A percentile compares a stretch with the other conserved stretches of the same genome.
These are phyloP conservation scores for Fusarium sarcochroum DNA, from an alignment of 2,329 filamentous ascomycete species.

Conservation along the genomic window DNA sequence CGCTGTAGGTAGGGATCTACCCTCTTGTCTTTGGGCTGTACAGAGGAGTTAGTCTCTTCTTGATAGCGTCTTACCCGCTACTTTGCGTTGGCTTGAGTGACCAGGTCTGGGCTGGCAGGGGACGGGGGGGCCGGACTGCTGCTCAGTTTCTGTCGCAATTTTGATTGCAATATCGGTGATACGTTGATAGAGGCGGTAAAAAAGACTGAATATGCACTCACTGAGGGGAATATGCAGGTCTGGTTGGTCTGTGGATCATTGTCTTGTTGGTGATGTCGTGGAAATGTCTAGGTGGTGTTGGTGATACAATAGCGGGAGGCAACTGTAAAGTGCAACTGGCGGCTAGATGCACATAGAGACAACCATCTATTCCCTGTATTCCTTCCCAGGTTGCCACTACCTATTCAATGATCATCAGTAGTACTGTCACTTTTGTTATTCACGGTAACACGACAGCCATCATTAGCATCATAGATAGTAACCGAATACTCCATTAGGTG, in stretches of 20 bases:
- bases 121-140: neutral
- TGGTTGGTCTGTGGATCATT: constrained; percentile 28
- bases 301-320: constrained; percentile 12
- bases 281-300: constrained; percentile 10
- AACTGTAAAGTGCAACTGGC: neutral
- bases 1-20: constrained; percentile 1
- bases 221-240: neutral
- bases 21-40: too few relatives aligned
- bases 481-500: constrained; percentile 2
- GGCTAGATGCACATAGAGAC: too few relatives aligned
- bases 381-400: neutral
- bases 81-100: neutral
- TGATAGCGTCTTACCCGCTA: neutral
- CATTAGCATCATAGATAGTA: constrained; percentile 8
- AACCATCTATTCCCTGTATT: neutral
- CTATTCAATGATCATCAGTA: neutral
- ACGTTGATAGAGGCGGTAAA: constrained; percentile 7
- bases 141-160: neutral
- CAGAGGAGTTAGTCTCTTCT: neutral
- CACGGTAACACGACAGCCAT: neutral
- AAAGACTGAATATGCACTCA: neutral
- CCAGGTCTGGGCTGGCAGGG: neutral
- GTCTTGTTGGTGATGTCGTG: constrained; percentile 33
- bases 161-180: constrained; percentile 17
- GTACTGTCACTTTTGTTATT: constrained; percentile 3